A percentile compares a stretch with the other conserved stretches of the same genome.
Conservation (phyloP, 176 grass and related monocot genomes). For the Carex kokanica region DNA sequence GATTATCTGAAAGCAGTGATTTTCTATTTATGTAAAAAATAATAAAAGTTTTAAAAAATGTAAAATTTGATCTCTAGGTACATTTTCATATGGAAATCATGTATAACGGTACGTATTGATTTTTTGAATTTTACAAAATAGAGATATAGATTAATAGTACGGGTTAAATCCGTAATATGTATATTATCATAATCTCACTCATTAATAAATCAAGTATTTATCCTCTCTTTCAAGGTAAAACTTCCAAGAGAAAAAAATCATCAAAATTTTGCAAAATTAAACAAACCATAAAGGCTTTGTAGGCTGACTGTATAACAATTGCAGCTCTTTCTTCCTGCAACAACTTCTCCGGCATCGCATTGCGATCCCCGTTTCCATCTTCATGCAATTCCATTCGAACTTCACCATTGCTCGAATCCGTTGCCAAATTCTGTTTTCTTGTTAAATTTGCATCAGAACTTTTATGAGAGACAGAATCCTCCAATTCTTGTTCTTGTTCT, state of each 20-base stretch:
- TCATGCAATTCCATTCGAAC: not conserved
- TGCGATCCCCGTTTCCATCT: not conserved
- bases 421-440: not conserved
- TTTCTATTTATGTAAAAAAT: no score
- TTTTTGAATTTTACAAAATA: no score
- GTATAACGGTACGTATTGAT: no score
- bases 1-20: no score
- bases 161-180: no score
- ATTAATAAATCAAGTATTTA: not conserved
- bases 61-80: no score
- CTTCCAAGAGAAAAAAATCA: not conserved
- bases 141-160: no score
- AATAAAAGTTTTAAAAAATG: no score
- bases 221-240: not conserved
- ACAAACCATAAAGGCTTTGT: slow-evolving; percentile 60
- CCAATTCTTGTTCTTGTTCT: slow-evolving; percentile 11
- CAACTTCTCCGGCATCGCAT: not conserved
- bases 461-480: slow-evolving; percentile 41
- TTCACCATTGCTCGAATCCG: not conserved
- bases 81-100: no score
- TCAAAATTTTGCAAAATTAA: not conserved
- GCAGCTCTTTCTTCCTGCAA: slow-evolving; percentile 35
- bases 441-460: slow-evolving; percentile 39
- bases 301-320: slow-evolving; percentile 57
- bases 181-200: no score